Percentiles rank a stretch among this genome's conserved stretches.
phyloP scores from a whole-genome alignment of 2,329 filamentous ascomycete genomes.

The Phaeosphaeriaceae sp. region DNA sequence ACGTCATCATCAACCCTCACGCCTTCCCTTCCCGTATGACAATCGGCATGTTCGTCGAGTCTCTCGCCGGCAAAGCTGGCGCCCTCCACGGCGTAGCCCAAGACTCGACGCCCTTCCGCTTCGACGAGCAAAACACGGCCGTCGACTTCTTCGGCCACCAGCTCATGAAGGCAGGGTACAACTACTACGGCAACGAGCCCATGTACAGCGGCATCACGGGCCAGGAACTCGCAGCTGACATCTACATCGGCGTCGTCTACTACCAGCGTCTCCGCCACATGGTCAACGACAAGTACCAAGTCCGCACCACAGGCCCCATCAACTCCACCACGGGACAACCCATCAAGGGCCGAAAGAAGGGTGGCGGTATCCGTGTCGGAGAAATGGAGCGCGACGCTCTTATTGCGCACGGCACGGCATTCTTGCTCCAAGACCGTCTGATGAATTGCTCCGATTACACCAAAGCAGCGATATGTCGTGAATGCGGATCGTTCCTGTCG shows the following conservation, averaged over 20 bases:
- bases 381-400: conserved; percentile 99
- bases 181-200: conserved; percentile 97
- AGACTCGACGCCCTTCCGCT: conserved; percentile 93
- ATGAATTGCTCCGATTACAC: conserved; percentile 97
- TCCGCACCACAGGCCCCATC: conserved; percentile 92
- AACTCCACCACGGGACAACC: conserved; percentile 92
- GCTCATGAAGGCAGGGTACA: conserved; percentile 92
- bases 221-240: conserved; percentile 90
- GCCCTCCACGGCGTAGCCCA: conserved; percentile 95
- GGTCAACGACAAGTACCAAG: conserved; percentile 99
- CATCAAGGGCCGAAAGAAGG: conserved; percentile 94
- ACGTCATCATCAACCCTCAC: conserved; percentile 99
- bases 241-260: conserved; percentile 96
- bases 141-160: conserved; percentile 96
- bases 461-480: conserved; percentile 85
- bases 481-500: conserved; percentile 88
- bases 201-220: conserved; percentile 99
- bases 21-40: conserved; percentile 99
- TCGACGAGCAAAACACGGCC: conserved; percentile 89
- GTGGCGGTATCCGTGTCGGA: conserved; percentile 97
- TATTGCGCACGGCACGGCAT: conserved; percentile 92
- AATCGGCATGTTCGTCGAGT: conserved; percentile 99
- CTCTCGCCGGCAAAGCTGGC: conserved; percentile 91
- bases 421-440: conserved; percentile 90
- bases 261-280: conserved; percentile 98